Percentiles rank a stretch among this genome's conserved stretches.
Conservation (phyloP, 1,284 basidiomycete genomes). For the Phellopilus nigrolimitatus region DNA sequence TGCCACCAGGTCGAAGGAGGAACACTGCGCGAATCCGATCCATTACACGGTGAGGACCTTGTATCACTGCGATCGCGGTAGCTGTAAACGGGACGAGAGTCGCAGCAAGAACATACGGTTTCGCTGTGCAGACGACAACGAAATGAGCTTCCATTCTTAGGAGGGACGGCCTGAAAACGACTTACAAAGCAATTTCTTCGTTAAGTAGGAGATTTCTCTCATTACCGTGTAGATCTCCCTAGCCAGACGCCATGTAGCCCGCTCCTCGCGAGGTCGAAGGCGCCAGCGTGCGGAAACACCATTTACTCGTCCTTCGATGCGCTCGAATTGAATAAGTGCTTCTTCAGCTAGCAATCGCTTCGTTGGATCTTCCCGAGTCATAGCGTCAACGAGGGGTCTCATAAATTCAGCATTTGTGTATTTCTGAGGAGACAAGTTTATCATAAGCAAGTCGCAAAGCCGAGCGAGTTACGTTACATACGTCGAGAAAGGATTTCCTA, state of each 20-base stretch:
- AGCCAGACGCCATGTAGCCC: too few relatives aligned
- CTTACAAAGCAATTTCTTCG: too few relatives aligned
- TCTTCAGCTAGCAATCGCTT: conserved; percentile 23
- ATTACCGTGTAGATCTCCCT: too few relatives aligned
- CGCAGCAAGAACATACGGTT: background rate
- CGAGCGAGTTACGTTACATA: background rate
- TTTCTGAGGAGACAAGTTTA: conserved; percentile 23
- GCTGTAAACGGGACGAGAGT: background rate
- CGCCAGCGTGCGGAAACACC: background rate
- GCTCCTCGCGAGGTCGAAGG: background rate
- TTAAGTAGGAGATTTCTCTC: background rate
- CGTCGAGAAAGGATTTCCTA: conserved; percentile 4
- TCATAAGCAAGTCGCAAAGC: background rate
- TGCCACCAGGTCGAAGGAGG: too few relatives aligned
- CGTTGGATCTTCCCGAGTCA: conserved; percentile 22
- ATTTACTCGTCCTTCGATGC: background rate
- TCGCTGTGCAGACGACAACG: background rate
- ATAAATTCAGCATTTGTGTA: conserved; percentile 25
- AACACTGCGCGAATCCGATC: background rate
- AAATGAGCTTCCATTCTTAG: too few relatives aligned
- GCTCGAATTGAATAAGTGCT: conserved; percentile 3
- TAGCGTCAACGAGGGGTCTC: conserved; percentile 22
- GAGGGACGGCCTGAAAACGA: too few relatives aligned
- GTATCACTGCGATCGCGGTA: background rate
- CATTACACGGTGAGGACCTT: background rate